Evolutionary conservation across 148 eudicot genomes (phyloP).

Genomic region (Silene uniflora): DNA sequence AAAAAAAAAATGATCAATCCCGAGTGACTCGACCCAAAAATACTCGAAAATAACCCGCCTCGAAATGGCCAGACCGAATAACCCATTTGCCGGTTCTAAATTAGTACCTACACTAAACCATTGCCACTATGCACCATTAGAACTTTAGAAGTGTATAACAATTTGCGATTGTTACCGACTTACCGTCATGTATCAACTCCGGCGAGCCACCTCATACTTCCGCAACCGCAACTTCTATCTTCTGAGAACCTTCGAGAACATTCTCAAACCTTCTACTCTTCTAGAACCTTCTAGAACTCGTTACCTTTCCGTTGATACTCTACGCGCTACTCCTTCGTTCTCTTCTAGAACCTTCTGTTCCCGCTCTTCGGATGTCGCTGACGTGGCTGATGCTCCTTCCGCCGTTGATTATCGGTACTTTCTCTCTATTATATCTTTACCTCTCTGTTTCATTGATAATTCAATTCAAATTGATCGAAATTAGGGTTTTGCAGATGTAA

Average conservation of each 20-base stretch:
- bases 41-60: too few species aligned
- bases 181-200: constrained; percentile 7
- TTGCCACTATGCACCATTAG: too few species aligned
- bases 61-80: too few species aligned
- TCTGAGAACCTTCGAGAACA: constrained; percentile 24
- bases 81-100: too few species aligned
- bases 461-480: background rate
- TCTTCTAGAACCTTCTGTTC: constrained; percentile 48
- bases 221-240: constrained; percentile 18
- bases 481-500: background rate
- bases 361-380: constrained; percentile 28
- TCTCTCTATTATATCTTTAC: too few species aligned
- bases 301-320: constrained; percentile 11
- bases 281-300: constrained; percentile 13
- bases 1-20: too few species aligned
- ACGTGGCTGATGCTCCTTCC: constrained; percentile 38
- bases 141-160: too few species aligned
- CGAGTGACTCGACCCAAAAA: too few species aligned
- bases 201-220: constrained; percentile 14
- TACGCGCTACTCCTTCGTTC: background rate
- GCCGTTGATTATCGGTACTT: constrained; percentile 57
- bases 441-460: background rate
- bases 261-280: constrained; percentile 27
- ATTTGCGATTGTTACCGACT: too few species aligned
- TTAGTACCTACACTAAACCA: too few species aligned